Evolutionary conservation across 1,139 yeast species (phyloP), one percentile per base, ranked within the genome.

Genomic region (Kluyveromyces sp.): DNA sequence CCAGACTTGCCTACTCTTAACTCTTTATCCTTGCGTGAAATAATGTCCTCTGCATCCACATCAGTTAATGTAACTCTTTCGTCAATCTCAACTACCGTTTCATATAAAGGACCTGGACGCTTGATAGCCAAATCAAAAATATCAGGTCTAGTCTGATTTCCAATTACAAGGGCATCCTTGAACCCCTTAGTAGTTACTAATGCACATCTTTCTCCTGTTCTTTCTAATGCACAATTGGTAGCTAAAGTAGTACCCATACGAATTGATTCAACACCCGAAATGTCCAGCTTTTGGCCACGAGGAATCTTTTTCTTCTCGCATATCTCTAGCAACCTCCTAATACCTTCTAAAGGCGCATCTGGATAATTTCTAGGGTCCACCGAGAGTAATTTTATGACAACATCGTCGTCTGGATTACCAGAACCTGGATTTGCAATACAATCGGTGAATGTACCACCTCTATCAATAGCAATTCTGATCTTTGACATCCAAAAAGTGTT

Each of bases 301-400:
- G 83, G 78, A 39, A 84, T 83, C 8, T 61, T 46, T 3, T 59
- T 63, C 0, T 76, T 75, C 1, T 78, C 73, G 48, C 75, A 78
- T 34, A 68, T 66, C 60, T 85, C 92, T 49, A 89, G 66, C 0
- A 87, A 75, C 43, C 95, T 68, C 51, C 97, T 72, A 41, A 89
- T 86, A 4, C 96, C 97, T 67, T 89, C 97, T 21, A 90, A 73
- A 3, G 95, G 95, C 1, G 97, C 96, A 71, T 89, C 97, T 4
- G 72, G 68, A 61, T 89, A 89, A 66, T 89, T 89, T 37, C 74
- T 70, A 0, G 96, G 95, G 61, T 89, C 96, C 5, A 84, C 96
- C 1, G 96, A 87, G 31, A 89, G 70, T 37, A 89, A 68, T 64
- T 89, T 89, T 37, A 74, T 69, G 48, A 81, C 72, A 4, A 83